Base-by-base conservation (phyloP, 2,329 filamentous ascomycete genomes). In the Myrmaecium sp. region DNA sequence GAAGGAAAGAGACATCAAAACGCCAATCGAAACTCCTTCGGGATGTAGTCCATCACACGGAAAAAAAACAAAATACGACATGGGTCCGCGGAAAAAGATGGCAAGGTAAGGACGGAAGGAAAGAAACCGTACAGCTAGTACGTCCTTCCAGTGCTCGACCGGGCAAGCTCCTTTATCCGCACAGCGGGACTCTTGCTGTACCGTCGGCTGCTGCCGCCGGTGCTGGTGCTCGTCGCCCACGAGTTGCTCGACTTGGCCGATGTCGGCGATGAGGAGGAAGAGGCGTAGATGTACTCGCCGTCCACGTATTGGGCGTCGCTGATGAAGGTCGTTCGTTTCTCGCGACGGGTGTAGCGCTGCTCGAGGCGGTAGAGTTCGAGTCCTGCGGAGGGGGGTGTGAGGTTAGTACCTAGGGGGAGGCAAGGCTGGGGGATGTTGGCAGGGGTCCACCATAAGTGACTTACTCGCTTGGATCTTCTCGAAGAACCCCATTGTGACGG, bases 311-410 rank as follows among this genome's bases (percentile, higher is more conserved):
- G 68, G 16, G 83, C 86, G 44, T 81, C 83, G 46, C 79, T 83
- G 46, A 78, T 73, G 52, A 92, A 93, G 33, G 80, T 89, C 29
- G 74, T 84, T 51, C 86, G 81, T 41, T 86, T 80, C 44, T 86
- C 82, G 49, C 82, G 77, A 44, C 78, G 78, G 27, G 84, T 91
- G 63, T 95, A 95, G 43, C 82, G 77, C 60, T 94, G 77, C 60
- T 95, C 86, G 39, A 95, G 74, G 26, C 83, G 80, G 64, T 92
- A 89, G 46, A 95, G 71, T 63, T 95, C 83, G 43, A 91, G 68
- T 55, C 86, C 53, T 72, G 33, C 25, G 8, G 9, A 17, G 20
- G 5, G 9, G 10, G 17, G 14, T 22, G 10, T 24, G 16, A 5
- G n/a, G 11, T 18, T 19, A 12, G 21, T 21, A 11, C 7, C 17